These are phyloP conservation scores for Boletus subcaerulescens DNA, from an alignment of 768 basidiomycete species.

Conservation along the genomic window DNA sequence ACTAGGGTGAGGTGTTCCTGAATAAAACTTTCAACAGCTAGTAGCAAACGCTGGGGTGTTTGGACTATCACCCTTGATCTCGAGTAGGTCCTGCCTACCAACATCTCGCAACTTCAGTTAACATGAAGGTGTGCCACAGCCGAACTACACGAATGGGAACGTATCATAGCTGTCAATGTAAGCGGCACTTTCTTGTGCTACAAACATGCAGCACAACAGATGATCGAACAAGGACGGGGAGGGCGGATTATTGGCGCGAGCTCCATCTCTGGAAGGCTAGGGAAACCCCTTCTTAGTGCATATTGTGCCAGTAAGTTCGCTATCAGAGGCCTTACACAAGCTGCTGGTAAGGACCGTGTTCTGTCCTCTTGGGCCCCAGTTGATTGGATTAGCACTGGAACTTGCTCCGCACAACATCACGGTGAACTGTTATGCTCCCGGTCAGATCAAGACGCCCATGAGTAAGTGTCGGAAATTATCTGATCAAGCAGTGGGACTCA, in stretches of 20 bases:
- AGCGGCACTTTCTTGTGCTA: constrained; percentile 59
- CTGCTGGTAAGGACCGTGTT: constrained; percentile 24
- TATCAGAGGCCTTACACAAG: constrained; percentile 38
- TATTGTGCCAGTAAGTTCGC: constrained; percentile 38
- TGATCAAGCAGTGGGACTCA: not conserved
- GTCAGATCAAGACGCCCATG: constrained; percentile 29
- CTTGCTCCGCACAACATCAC: constrained; percentile 31
- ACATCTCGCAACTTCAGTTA: not conserved
- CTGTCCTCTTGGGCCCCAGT: not conserved
- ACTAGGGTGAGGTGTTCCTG: too few species aligned
- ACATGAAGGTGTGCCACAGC: not conserved
- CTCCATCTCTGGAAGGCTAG: constrained; percentile 1
- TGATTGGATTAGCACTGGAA: constrained; percentile 18
- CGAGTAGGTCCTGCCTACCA: not conserved
- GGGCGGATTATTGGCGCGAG: constrained; percentile 50
- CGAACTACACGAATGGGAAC: not conserved
- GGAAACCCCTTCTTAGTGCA: not conserved
- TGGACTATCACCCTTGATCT: not conserved
- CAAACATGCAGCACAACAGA: constrained; percentile 57
- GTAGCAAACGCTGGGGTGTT: constrained; percentile 14
- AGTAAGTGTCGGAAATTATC: constrained; percentile 14
- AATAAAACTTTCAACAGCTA: not conserved
- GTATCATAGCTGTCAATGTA: constrained; percentile 38
- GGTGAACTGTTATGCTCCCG: constrained; percentile 39
- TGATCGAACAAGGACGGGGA: constrained; percentile 49